phyloP scores from a whole-genome alignment of 148 eudicot species.

The Agrostemma githago region DNA sequence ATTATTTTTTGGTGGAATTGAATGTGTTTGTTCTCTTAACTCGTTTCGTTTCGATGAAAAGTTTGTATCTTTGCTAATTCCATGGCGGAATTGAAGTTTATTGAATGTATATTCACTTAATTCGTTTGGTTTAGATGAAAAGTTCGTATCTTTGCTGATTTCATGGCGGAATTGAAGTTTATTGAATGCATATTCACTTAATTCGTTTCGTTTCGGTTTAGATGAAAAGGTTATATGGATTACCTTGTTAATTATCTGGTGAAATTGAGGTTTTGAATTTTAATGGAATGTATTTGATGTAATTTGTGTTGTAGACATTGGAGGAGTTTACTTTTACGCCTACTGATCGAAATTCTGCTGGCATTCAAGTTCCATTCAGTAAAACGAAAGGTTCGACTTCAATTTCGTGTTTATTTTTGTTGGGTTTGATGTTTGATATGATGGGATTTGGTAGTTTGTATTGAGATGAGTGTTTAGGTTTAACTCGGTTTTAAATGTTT shows the following conservation, averaged over 20 bases:
- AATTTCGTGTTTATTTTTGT: not conserved
- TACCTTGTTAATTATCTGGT: not conserved
- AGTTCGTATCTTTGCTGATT: no score
- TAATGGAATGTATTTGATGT: not conserved
- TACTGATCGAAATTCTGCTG: conserved; percentile 47
- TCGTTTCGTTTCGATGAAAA: no score
- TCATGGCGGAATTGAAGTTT: not conserved
- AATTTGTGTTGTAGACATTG: conserved; percentile 35
- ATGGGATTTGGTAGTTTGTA: not conserved
- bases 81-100: conserved; percentile 1
- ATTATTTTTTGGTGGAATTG: not conserved
- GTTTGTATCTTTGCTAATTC: no score
- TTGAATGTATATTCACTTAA: not conserved
- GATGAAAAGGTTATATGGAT: no score
- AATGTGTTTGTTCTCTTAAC: not conserved
- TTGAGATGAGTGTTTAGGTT: no score
- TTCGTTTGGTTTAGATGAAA: no score
- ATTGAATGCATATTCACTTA: not conserved
- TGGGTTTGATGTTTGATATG: not conserved
- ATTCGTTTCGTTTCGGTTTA: no score
- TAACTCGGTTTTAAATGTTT: no score
- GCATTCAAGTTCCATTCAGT: conserved; percentile 48
- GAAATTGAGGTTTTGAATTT: not conserved
- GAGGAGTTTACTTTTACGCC: conserved; percentile 58
- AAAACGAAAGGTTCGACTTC: conserved; percentile 51